Conservation (phyloP, 371 early-diverging fungal species). For the Rhizopus sp. region DNA sequence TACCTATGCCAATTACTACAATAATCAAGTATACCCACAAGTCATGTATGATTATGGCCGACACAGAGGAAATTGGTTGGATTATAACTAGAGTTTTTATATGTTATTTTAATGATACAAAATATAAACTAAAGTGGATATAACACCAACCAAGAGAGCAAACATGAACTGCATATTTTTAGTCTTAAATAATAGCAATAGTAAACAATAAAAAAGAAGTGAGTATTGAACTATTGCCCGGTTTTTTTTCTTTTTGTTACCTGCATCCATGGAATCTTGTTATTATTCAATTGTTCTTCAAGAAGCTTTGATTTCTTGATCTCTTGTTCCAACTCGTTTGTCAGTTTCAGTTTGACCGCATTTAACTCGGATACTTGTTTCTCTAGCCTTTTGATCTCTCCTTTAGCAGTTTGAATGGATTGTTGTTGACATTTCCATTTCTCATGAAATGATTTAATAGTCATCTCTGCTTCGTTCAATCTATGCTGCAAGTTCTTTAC, state of each 20-base stretch:
- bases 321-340: constrained; percentile 9
- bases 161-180: constrained; percentile 9
- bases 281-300: constrained; percentile 8
- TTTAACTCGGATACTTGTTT: constrained; percentile 4
- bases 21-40: constrained; percentile 2
- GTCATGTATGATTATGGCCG: constrained; percentile 23
- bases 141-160: constrained; percentile 15
- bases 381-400: constrained; percentile 15
- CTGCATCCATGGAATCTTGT: not conserved
- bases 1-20: constrained; percentile 19
- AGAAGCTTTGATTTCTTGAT: constrained; percentile 7
- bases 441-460: constrained; percentile 12
- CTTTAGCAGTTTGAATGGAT: constrained; percentile 27
- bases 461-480: constrained; percentile 14
- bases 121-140: constrained; percentile 21
- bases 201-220: not conserved
- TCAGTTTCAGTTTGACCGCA: constrained; percentile 2
- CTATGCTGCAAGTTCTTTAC: not conserved
- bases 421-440: constrained; percentile 22
- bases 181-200: constrained; percentile 6
- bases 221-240: not conserved
- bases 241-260: not conserved
- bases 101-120: constrained; percentile 19
- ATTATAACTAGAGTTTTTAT: constrained; percentile 19
- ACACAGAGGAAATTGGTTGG: constrained; percentile 23